phyloP scores from a whole-genome alignment of 345 rosid species.

The Gossypium raimondii region DNA sequence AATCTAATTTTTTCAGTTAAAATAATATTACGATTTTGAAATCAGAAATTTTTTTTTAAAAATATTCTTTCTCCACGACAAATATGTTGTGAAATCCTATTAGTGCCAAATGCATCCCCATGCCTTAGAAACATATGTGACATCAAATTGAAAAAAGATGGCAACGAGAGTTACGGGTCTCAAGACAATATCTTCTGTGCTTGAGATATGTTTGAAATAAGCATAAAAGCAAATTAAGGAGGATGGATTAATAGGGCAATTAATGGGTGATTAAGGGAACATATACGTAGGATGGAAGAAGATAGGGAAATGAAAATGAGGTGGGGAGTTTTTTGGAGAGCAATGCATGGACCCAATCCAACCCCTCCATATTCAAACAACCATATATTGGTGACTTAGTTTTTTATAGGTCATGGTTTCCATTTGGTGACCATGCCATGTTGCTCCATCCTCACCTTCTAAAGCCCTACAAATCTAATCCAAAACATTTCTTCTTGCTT shows the following conservation, averaged over 20 bases:
- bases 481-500: neutral
- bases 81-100: no score
- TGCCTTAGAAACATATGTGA: neutral
- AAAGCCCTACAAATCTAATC: neutral
- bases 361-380: constrained; percentile 24
- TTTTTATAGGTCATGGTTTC: no score
- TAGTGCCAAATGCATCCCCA: neutral
- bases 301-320: constrained; percentile 21
- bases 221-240: neutral
- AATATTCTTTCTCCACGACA: no score
- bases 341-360: neutral
- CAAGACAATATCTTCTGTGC: neutral
- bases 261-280: constrained; percentile 14
- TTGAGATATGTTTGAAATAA: no score
- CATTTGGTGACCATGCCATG: no score
- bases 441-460: neutral
- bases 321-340: neutral
- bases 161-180: neutral
- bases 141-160: neutral
- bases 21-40: no score
- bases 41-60: no score
- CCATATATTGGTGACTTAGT: constrained; percentile 6
- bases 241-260: neutral
- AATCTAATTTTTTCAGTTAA: no score
- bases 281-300: constrained; percentile 17